Evolutionary conservation across 441 rosid species (phyloP).

Genomic region (Isatis lusitanica): DNA sequence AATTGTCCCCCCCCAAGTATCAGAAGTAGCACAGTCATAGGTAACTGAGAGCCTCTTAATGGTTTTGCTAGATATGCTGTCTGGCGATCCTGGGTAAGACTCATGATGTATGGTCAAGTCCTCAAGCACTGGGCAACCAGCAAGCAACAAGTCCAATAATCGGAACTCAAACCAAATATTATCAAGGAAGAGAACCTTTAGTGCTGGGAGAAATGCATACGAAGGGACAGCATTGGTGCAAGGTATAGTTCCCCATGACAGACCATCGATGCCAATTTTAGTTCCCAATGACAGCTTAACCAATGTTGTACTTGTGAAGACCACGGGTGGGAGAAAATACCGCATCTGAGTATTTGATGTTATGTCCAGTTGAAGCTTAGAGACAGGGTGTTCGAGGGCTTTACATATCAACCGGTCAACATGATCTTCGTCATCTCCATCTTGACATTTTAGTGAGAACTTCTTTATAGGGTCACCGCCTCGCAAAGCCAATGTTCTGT

Average conservation of each 20-base stretch:
- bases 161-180: background rate
- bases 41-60: background rate
- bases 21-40: no score
- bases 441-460: background rate
- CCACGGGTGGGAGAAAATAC: background rate
- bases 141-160: no score
- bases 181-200: background rate
- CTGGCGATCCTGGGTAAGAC: background rate
- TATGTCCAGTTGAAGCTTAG: background rate
- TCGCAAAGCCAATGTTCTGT: background rate
- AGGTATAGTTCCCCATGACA: no score
- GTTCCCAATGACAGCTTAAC: constrained; percentile 10
- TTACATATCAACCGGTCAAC: background rate
- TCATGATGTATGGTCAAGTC: background rate
- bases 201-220: background rate
- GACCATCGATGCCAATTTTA: rapidly evolving
- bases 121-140: background rate
- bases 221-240: background rate
- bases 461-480: background rate
- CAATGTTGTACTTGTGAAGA: background rate
- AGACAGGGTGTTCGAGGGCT: background rate
- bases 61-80: background rate
- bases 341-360: no score
- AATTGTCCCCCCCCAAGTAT: no score
- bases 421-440: background rate